Evolutionary conservation across 192 early-diverging fungal genomes (phyloP).

Genomic region (Chytriomyces sp.): DNA sequence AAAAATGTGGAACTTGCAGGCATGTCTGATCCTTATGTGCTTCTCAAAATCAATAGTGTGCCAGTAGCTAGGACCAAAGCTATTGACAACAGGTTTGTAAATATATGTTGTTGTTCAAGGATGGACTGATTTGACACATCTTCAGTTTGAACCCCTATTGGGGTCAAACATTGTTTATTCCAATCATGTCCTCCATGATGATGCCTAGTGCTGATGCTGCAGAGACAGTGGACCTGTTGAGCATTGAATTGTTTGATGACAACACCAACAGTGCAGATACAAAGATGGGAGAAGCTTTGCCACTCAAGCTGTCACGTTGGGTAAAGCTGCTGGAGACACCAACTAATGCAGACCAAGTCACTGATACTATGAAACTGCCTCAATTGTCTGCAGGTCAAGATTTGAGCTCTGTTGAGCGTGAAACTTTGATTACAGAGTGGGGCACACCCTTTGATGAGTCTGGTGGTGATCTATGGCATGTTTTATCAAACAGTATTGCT

Average conservation of each 20-base stretch:
- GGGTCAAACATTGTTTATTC: slow-evolving; percentile 76
- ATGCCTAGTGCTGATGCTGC: slow-evolving; percentile 5
- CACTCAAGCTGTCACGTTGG: slow-evolving; percentile 41
- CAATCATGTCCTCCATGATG: slow-evolving; percentile 65
- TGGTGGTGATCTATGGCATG: slow-evolving; percentile 39
- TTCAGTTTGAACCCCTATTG: slow-evolving; percentile 80
- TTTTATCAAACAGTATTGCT: too few relatives aligned
- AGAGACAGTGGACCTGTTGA: slow-evolving; percentile 60
- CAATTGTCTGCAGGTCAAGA: slow-evolving; percentile 7
- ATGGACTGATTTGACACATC: background rate
- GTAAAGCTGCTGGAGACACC: slow-evolving; percentile 47
- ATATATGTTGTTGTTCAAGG: background rate
- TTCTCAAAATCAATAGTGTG: slow-evolving; percentile 71
- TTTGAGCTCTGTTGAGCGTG: slow-evolving; percentile 38
- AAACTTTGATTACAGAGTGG: slow-evolving; percentile 50
- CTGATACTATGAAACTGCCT: background rate
- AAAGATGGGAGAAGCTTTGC: slow-evolving; percentile 58
- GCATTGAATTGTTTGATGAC: slow-evolving; percentile 82
- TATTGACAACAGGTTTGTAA: slow-evolving; percentile 62
- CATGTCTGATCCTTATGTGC: slow-evolving; percentile 86
- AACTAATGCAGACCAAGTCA: background rate
- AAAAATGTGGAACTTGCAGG: slow-evolving; percentile 88
- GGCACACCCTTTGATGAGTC: slow-evolving; percentile 46
- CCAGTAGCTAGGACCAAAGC: slow-evolving; percentile 65
- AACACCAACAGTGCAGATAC: slow-evolving; percentile 75